Conservation (phyloP, 2,329 filamentous ascomycete species). For the Fonsecaea erecta region DNA sequence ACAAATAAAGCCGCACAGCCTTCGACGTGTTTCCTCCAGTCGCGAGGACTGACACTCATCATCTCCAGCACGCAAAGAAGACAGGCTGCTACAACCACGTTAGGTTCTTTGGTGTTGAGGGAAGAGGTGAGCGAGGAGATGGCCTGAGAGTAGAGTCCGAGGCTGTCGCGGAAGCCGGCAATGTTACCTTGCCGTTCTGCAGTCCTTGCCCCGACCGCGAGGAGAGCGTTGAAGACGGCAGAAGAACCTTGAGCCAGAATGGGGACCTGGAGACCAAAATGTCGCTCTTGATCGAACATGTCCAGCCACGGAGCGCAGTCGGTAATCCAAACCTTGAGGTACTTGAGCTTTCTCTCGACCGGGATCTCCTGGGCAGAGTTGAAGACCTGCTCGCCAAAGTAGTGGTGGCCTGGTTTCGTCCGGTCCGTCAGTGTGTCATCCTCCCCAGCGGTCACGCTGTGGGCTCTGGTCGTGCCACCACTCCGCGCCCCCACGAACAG, state of each 20-base stretch:
- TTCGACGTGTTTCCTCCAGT: slow-evolving; percentile 62
- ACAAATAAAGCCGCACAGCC: slow-evolving; percentile 61
- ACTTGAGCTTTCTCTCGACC: slow-evolving; percentile 5
- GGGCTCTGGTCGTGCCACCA: slow-evolving; percentile 4
- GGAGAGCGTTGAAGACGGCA: slow-evolving; percentile 55
- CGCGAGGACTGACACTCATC: slow-evolving; percentile 35
- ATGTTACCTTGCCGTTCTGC: slow-evolving; percentile 54
- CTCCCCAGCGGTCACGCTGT: not conserved
- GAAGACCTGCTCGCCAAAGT: slow-evolving; percentile 5
- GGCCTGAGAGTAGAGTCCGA: slow-evolving; percentile 60
- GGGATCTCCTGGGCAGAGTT: slow-evolving; percentile 14
- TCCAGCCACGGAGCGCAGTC: slow-evolving; percentile 51
- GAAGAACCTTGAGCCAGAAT: slow-evolving; percentile 41
- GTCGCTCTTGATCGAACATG: slow-evolving; percentile 60
- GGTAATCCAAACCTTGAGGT: slow-evolving; percentile 17
- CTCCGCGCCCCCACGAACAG: slow-evolving; percentile 16
- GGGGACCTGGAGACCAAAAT: slow-evolving; percentile 58
- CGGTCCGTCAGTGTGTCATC: not conserved
- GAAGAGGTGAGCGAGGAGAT: slow-evolving; percentile 42
- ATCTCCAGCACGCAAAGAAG: slow-evolving; percentile 28
- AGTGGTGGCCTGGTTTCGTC: slow-evolving; percentile 10
- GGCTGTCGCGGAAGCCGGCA: slow-evolving; percentile 50
- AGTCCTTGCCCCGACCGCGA: slow-evolving; percentile 60
- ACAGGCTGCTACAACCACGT: slow-evolving; percentile 22
- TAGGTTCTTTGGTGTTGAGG: slow-evolving; percentile 14